A percentile compares a stretch with the other conserved stretches of the same genome.
phyloP scores from a whole-genome alignment of 768 basidiomycete genomes.

The Megacollybia marginata region DNA sequence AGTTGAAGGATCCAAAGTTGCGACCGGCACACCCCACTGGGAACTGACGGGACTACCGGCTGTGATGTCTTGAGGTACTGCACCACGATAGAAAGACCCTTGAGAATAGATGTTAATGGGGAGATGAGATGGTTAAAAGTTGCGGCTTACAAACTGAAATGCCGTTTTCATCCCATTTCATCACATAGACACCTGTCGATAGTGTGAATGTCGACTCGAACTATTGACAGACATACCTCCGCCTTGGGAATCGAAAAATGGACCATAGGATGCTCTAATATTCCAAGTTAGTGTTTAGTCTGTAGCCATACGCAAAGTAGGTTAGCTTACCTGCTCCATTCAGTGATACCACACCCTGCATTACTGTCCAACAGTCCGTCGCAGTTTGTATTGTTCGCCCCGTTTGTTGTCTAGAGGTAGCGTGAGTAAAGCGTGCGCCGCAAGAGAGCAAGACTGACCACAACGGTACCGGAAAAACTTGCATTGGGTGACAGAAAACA shows the following conservation, averaged over 20 bases:
- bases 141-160: slow-evolving; percentile 51
- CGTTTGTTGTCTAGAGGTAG: slow-evolving; percentile 34
- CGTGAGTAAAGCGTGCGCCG: neutral
- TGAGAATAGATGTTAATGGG: neutral
- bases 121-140: neutral
- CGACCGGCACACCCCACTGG: slow-evolving; percentile 63
- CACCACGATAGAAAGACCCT: slow-evolving; percentile 83
- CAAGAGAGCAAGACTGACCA: slow-evolving; percentile 32
- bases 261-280: slow-evolving; percentile 68
- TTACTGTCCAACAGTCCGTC: slow-evolving; percentile 46
- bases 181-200: slow-evolving; percentile 51
- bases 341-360: slow-evolving; percentile 71
- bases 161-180: slow-evolving; percentile 80
- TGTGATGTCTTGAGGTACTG: slow-evolving; percentile 61
- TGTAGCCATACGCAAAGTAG: too few relatives aligned
- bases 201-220: too few relatives aligned
- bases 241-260: slow-evolving; percentile 68
- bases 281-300: too few relatives aligned
- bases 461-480: slow-evolving; percentile 56
- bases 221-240: slow-evolving; percentile 39
- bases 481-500: slow-evolving; percentile 49
- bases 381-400: slow-evolving; percentile 46
- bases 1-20: slow-evolving; percentile 40
- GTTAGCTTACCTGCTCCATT: slow-evolving; percentile 43
- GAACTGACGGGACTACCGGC: slow-evolving; percentile 57